These are phyloP conservation scores for Elsinoe necatrix DNA, from an alignment of 2,329 filamentous ascomycete genomes.

Conservation along the genomic window DNA sequence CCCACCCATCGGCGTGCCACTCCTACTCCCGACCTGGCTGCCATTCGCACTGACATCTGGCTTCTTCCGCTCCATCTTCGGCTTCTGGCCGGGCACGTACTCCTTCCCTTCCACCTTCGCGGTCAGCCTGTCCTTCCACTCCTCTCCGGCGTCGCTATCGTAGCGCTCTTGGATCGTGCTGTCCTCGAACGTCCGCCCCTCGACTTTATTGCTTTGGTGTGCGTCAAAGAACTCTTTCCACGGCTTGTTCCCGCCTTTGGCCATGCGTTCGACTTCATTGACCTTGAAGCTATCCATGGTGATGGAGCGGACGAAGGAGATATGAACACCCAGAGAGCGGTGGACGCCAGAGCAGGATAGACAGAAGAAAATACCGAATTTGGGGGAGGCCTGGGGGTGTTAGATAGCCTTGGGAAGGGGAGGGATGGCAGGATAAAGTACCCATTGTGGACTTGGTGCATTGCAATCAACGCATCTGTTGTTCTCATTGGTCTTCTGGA, in stretches of 20 bases:
- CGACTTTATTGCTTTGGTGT: conserved; percentile 39
- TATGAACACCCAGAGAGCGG: conserved; percentile 90
- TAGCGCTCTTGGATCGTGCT: conserved; percentile 87
- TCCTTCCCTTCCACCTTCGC: conserved; percentile 82
- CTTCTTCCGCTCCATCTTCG: conserved; percentile 21
- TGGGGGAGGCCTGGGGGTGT: conserved; percentile 59
- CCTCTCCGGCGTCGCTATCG: conserved; percentile 80
- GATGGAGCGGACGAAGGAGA: conserved; percentile 94
- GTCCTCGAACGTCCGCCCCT: conserved; percentile 61
- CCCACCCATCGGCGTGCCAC: conserved; percentile 21
- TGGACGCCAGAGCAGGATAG: conserved; percentile 92
- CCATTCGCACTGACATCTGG: conserved; percentile 6
- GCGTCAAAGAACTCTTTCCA: conserved; percentile 81
- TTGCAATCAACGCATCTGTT: conserved; percentile 90
- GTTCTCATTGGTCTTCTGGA: conserved; percentile 86
- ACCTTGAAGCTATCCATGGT: conserved; percentile 99
- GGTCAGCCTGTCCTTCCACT: conserved; percentile 84
- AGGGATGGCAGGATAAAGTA: conserved; percentile 36
- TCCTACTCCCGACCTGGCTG: conserved; percentile 22
- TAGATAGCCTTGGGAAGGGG: conserved; percentile 13
- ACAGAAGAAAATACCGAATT: conserved; percentile 98
- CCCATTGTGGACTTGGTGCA: conserved; percentile 96
- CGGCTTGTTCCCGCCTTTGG: conserved; percentile 76
- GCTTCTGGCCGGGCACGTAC: conserved; percentile 57
- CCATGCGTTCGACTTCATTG: conserved; percentile 87